Evolutionary conservation across 2,329 filamentous ascomycete species (phyloP), one percentile per base, ranked within the genome.

Genomic region (Teratosphaeria pseudoeucalypti): DNA sequence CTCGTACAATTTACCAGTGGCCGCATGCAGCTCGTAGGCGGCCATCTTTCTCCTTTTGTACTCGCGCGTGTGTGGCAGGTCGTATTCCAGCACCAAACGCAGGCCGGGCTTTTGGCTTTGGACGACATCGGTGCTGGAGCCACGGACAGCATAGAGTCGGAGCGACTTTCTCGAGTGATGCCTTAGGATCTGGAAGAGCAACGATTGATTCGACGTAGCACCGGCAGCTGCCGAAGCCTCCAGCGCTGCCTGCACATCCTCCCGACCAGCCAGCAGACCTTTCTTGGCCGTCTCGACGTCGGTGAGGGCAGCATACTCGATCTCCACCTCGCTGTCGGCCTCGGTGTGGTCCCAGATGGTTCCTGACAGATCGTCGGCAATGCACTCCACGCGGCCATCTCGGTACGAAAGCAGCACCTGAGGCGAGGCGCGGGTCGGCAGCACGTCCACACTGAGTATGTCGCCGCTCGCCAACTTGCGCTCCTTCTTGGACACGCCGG

Each of bases 1-100:
- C 67, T 86, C 80, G 61, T 88, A 79, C 3, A 92, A 74, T 47
- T 80, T 79, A 12, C 87, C 88, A 2, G 83, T 82, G 23, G 81
- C 80, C 27, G 84, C 74, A 63, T 91, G 67, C 1, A 72, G 61
- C 19, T 70, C 70, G 55, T 65, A 67, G n/a, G 55, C 39, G 14
- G 62, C 64, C n/a, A 54, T n/a, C 6, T 58, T 58, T 1, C 54
- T 34, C n/a, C 54, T 57, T 14, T 57, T 54, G 3, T 53, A 54
- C 19, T 59, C 59, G 19, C 55, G n/a, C 2, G 29, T 52, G 26
- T 26, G 29, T 3, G 67, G 68, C 11, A 72, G 60, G 3, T 66
- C 60, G 29, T 65, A 63, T 34, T 43, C 64, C 39, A 69, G 47
- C 9, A 70, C 29, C 12, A 66, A 56, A 59, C 65, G 60, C 54